phyloP scores from a whole-genome alignment of 2,329 filamentous ascomycete species.

The Pseudogymnoascus sp. region DNA sequence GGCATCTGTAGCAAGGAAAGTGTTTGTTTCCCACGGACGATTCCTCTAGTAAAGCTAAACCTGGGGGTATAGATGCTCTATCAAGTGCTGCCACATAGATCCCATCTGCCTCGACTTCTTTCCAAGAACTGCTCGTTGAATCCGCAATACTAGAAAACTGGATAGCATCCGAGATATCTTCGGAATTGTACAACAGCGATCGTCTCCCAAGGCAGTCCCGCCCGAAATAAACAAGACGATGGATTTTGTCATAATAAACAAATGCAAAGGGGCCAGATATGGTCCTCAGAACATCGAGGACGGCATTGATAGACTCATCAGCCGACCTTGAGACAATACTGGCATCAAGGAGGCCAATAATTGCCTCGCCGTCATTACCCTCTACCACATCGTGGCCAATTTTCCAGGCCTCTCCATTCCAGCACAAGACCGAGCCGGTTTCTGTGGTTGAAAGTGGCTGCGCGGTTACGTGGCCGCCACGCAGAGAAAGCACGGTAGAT shows the following conservation, averaged over 20 bases:
- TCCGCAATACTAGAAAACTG: slow-evolving; percentile 67
- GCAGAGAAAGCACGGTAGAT: slow-evolving; percentile 85
- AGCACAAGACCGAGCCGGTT: slow-evolving; percentile 68
- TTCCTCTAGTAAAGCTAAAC: background rate
- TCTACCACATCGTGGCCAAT: slow-evolving; percentile 48
- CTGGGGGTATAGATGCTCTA: background rate
- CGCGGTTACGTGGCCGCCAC: slow-evolving; percentile 60
- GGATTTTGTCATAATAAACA: slow-evolving; percentile 64
- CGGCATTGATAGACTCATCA: slow-evolving; percentile 25
- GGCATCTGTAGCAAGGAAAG: slow-evolving; percentile 9
- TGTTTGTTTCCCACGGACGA: slow-evolving; percentile 3
- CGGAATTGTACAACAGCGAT: slow-evolving; percentile 61
- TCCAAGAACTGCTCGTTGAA: slow-evolving; percentile 47
- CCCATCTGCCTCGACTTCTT: slow-evolving; percentile 78
- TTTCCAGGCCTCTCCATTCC: slow-evolving; percentile 96
- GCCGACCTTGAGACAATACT: slow-evolving; percentile 17
- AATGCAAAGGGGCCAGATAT: slow-evolving; percentile 86
- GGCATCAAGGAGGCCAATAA: slow-evolving; percentile 54
- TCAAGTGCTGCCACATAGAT: slow-evolving; percentile 47
- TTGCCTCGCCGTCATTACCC: slow-evolving; percentile 70
- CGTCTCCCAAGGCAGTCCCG: slow-evolving; percentile 82
- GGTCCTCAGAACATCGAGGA: slow-evolving; percentile 48
- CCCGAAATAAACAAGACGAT: slow-evolving; percentile 66
- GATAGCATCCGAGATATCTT: slow-evolving; percentile 38
- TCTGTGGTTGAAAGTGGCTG: slow-evolving; percentile 63